Conservation (phyloP, 192 early-diverging fungal genomes). For the Glomus cerebriforme region DNA sequence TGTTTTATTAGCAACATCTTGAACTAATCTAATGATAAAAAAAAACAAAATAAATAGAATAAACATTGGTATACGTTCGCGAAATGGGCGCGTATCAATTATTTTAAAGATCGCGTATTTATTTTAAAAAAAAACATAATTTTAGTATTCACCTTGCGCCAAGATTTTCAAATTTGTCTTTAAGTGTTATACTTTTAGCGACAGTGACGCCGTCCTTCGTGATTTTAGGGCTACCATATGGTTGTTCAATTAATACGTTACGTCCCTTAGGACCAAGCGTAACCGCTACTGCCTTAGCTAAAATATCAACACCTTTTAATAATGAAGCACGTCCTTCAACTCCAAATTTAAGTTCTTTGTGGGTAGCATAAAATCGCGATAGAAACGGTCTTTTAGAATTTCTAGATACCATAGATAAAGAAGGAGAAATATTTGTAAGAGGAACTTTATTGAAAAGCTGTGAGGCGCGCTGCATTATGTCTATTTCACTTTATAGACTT, state of each 20-base stretch:
- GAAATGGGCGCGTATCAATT: not conserved
- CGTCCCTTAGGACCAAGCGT: conserved; percentile 99
- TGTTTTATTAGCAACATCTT: conserved; percentile 99
- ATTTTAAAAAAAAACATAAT: not conserved
- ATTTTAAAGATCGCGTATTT: not conserved
- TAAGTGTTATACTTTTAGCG: conserved; percentile 94
- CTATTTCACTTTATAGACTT: not conserved
- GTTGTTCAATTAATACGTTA: conserved; percentile 98
- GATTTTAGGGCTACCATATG: conserved; percentile 98
- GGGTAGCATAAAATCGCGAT: conserved; percentile 71
- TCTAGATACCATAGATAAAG: conserved; percentile 27
- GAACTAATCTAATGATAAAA: conserved; percentile 70
- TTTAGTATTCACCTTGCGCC: conserved; percentile 74
- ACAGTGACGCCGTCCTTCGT: conserved; percentile 99
- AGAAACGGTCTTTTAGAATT: conserved; percentile 32
- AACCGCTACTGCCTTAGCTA: conserved; percentile 98
- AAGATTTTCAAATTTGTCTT: conserved; percentile 99
- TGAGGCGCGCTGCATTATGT: conserved; percentile 14
- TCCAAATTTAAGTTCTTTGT: conserved; percentile 98
- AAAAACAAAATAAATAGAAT: not conserved
- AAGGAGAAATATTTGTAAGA: not conserved
- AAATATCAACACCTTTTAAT: conserved; percentile 92
- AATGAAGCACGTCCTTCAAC: conserved; percentile 93
- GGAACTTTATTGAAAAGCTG: not conserved
- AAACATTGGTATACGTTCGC: not conserved